phyloP scores from a whole-genome alignment of 768 basidiomycete genomes.

The Filobasidium floriforme region DNA sequence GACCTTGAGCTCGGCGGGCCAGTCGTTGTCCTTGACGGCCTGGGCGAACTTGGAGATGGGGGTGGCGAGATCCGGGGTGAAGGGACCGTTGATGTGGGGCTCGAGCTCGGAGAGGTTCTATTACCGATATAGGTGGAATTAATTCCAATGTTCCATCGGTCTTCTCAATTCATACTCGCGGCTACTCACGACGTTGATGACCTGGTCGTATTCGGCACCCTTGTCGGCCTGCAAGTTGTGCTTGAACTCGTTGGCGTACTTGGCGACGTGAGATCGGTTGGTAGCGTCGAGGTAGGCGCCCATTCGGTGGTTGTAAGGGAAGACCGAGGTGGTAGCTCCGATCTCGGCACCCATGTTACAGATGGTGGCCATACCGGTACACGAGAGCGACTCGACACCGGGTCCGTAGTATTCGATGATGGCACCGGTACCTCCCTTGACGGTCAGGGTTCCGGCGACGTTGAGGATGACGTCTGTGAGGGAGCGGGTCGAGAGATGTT shows the following conservation, averaged over 20 bases:
- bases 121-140: constrained; percentile 49
- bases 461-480: constrained; percentile 87
- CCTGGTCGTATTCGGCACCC: constrained; percentile 83
- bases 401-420: constrained; percentile 95
- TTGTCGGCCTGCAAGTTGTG: constrained; percentile 86
- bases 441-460: constrained; percentile 96
- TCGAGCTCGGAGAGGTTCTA: constrained; percentile 87
- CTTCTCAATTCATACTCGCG: too few relatives aligned
- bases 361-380: constrained; percentile 98
- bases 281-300: constrained; percentile 88
- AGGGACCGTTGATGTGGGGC: constrained; percentile 98
- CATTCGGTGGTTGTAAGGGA: constrained; percentile 98
- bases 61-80: constrained; percentile 99
- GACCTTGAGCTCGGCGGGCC: constrained; percentile 96
- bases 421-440: constrained; percentile 98
- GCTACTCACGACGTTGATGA: constrained; percentile 73
- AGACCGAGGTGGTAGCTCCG: constrained; percentile 94
- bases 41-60: constrained; percentile 91
- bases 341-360: constrained; percentile 99
- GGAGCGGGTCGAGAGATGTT: neutral
- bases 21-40: constrained; percentile 86
- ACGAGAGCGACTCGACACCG: constrained; percentile 91
- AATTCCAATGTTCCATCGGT: too few relatives aligned
- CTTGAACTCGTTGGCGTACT: constrained; percentile 78
- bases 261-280: constrained; percentile 74